Evolutionary conservation across 441 rosid genomes (phyloP).

Genomic region (Gossypium gossypioides): DNA sequence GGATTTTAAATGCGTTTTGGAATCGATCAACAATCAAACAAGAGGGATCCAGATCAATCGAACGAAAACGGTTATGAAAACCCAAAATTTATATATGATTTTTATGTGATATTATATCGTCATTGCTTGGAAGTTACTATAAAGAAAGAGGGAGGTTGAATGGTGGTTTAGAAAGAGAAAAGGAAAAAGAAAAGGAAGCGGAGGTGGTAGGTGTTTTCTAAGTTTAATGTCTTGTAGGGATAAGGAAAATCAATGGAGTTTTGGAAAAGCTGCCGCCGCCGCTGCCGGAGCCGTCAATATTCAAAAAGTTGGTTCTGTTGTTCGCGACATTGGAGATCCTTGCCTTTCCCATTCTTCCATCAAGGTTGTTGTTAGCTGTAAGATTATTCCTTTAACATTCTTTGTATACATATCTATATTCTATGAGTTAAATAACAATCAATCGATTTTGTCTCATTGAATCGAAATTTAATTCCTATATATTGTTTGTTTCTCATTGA

Average conservation of each 20-base stretch:
- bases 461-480: background rate
- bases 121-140: constrained; percentile 14
- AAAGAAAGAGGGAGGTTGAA: constrained; percentile 19
- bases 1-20: background rate
- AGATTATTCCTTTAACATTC: constrained; percentile 17
- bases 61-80: background rate
- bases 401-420: background rate
- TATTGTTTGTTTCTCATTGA: background rate
- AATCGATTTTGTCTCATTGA: background rate
- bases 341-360: constrained; percentile 64
- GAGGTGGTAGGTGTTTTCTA: constrained; percentile 19
- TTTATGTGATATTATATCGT: background rate
- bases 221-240: constrained; percentile 61
- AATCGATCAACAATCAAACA: background rate
- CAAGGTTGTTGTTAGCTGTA: constrained; percentile 66
- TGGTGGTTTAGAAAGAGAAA: constrained; percentile 7
- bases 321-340: constrained; percentile 81
- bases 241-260: constrained; percentile 61
- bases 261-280: constrained; percentile 37
- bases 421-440: background rate
- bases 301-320: constrained; percentile 62
- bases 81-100: background rate
- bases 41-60: background rate
- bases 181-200: background rate
- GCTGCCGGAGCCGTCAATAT: constrained; percentile 44